Evolutionary conservation across 495 filamentous ascomycete genomes (phyloP).

Genomic region (Bacidia rubella): DNA sequence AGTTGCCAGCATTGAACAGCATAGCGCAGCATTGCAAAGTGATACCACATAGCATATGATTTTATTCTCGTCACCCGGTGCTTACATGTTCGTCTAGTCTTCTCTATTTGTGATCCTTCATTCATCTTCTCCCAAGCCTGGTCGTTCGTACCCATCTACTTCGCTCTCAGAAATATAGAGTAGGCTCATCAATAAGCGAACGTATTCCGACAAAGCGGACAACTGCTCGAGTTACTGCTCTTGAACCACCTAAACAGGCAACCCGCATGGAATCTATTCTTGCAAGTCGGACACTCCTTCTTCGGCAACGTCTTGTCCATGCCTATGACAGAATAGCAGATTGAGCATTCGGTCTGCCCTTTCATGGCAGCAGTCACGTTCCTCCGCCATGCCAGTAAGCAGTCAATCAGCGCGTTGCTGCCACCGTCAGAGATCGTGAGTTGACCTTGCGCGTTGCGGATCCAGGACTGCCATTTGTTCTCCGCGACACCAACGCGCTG

Average conservation of each 20-base stretch:
- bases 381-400: constrained; percentile 63
- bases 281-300: constrained; percentile 85
- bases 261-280: constrained; percentile 78
- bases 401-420: constrained; percentile 63
- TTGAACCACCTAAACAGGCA: constrained; percentile 96
- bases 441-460: constrained; percentile 73
- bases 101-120: too few species aligned
- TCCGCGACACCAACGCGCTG: constrained; percentile 79
- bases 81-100: too few species aligned
- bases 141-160: neutral
- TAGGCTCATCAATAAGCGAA: constrained; percentile 45
- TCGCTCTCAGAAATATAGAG: too few species aligned
- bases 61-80: too few species aligned
- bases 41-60: too few species aligned
- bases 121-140: too few species aligned
- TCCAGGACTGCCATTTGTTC: constrained; percentile 78
- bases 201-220: constrained; percentile 76
- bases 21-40: neutral
- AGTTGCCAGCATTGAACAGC: neutral
- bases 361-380: constrained; percentile 80
- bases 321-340: constrained; percentile 89
- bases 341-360: constrained; percentile 89
- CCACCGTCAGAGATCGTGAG: constrained; percentile 68
- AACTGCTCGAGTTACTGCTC: constrained; percentile 77
- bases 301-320: constrained; percentile 76